phyloP scores from a whole-genome alignment of 345 rosid species.

The Murraya koenigii region DNA sequence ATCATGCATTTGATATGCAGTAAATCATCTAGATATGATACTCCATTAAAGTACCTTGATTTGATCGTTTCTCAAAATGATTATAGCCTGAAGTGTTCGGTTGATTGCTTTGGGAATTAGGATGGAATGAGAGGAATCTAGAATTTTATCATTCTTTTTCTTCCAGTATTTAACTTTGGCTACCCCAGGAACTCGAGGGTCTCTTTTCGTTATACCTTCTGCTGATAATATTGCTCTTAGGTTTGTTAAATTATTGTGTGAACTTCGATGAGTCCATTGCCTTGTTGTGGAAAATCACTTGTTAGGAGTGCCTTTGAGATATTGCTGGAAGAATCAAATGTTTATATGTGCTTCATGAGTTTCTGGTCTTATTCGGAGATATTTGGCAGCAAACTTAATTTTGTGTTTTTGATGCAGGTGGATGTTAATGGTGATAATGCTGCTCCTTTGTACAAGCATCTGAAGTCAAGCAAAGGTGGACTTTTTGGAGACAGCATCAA shows the following conservation, averaged over 20 bases:
- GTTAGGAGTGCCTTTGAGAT: too few relatives aligned
- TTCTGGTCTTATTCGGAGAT: background rate
- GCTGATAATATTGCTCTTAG: background rate
- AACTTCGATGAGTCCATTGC: background rate
- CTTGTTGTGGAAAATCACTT: background rate
- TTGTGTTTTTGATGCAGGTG: conserved; percentile 39
- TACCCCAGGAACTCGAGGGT: background rate
- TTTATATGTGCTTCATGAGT: background rate
- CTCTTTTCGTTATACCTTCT: background rate
- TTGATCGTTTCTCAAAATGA: background rate
- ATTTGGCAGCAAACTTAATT: background rate
- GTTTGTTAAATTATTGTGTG: background rate
- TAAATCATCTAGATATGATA: too few relatives aligned
- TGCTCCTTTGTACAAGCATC: conserved; percentile 78
- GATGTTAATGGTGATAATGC: conserved; percentile 79
- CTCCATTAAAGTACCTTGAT: background rate
- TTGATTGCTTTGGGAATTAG: background rate
- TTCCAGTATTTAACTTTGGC: background rate
- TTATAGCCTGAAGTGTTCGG: background rate
- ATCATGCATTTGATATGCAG: background rate
- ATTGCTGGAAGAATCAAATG: too few relatives aligned
- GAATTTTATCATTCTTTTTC: background rate
- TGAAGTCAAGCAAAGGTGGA: conserved; percentile 86
- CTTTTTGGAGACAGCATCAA: conserved; percentile 63
- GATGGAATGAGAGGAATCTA: background rate